Base-by-base conservation (phyloP, 129 eudicot species). In the Flaveria brownii region DNA sequence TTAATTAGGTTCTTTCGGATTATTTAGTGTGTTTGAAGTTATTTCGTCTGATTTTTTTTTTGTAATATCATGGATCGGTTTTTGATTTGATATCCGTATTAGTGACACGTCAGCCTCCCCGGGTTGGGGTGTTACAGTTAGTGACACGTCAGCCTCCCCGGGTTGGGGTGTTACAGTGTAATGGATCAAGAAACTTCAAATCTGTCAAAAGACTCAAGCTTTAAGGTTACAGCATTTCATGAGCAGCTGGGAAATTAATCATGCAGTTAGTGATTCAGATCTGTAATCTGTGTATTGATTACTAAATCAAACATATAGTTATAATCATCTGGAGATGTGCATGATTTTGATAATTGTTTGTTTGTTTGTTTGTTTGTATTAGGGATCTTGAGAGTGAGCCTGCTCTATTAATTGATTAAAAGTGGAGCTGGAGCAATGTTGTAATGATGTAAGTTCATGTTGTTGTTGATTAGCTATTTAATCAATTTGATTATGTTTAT, bases 381-480 rank as follows among this genome's bases (percentile, higher is more conserved):
- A 41, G 60, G 56, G 42, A 73, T 54, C 33, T 43, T 68, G 73
- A 68, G 25, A 20, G 8, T 2, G 12, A 45, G 61, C 65, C 68
- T 2, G 36, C 39, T 2, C 15, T 14, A 41, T 22, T 20, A 5
- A 41, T 39, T 39, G 16, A 20, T 30, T 47, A 50, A 65, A 33
- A 52, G 25, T 41, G 68, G 57, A 67, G 17, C 57, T 51, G 56
- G 65, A 68, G 43, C 30, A 54, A 22, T 42, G 50, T 22, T 68
- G 75, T 77, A 66, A 36, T 77, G 43, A 51, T 77, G 81, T 77
- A 67, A 69, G 76, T 78, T 39, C 22, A 25, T 30, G 33, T 25
- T 43, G 16, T 77, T 62, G 47, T 46, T 15, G 18, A 68, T 68
- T 68, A 25, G n/a, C 22, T 46, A 75, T 23, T 74, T 42, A 0